Evolutionary conservation across 805 yeast species (phyloP).

Genomic region (Yarrowia bubula): DNA sequence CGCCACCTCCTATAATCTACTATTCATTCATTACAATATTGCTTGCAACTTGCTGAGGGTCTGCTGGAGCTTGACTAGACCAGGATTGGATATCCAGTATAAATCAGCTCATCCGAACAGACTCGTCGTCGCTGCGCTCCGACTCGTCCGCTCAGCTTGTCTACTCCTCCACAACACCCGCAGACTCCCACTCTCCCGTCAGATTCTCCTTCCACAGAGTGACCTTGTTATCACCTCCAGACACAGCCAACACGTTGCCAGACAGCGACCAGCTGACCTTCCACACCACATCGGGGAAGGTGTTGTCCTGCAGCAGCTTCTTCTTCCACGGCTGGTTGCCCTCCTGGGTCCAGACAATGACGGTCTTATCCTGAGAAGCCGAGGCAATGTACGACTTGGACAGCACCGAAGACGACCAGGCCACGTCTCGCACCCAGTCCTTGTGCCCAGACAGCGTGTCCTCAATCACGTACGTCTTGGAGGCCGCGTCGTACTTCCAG

Average conservation of each 20-base stretch:
- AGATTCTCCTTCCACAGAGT: conserved; percentile 95
- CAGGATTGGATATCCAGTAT: no score
- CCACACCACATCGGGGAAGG: conserved; percentile 97
- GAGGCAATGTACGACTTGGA: conserved; percentile 88
- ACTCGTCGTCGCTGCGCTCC: no score
- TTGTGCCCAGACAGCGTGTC: conserved; percentile 82
- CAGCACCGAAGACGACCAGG: conserved; percentile 93
- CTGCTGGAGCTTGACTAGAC: no score
- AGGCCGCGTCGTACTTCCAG: conserved; percentile 67
- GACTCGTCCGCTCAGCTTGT: background rate
- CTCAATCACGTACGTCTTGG: conserved; percentile 66
- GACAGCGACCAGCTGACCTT: conserved; percentile 96
- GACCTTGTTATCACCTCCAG: conserved; percentile 95
- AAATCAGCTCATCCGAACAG: no score
- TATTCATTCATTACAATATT: no score
- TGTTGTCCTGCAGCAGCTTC: conserved; percentile 67
- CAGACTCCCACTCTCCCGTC: conserved; percentile 92
- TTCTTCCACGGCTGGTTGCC: conserved; percentile 72
- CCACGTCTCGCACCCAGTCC: conserved; percentile 98
- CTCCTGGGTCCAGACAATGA: conserved; percentile 91
- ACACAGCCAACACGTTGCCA: conserved; percentile 91
- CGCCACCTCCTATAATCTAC: no score
- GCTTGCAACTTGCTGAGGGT: no score
- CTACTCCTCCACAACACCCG: conserved; percentile 87
- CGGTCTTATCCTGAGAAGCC: conserved; percentile 95